Evolutionary conservation across 108 stramenopile genomes (phyloP), one percentile per base, ranked within the genome.

Genomic region (Stephanodiscus minutulus): DNA sequence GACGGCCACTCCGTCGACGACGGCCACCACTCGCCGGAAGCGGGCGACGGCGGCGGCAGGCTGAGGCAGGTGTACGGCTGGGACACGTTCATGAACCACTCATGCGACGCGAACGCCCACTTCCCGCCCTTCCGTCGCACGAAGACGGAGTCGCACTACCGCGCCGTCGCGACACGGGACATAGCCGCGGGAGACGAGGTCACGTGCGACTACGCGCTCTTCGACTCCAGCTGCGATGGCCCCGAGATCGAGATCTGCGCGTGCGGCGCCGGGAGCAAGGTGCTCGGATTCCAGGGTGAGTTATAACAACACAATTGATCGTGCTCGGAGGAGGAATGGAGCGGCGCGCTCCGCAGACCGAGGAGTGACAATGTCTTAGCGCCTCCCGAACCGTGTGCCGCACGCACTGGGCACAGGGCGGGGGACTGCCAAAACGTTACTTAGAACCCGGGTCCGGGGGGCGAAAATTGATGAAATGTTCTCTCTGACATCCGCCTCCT

Each of bases 151-250:
- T 73, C 66, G 54, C 66, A n/a, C 28, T 78, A 78, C 33, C 52
- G 66, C 17, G 72, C 77, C 20, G 21, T 78, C 20, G 77, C 77
- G 22, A 29, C 73, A 12, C 53, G 71, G 25, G 77, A 78, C 49
- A 78, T 78, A 11, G 35, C 29, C 2, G 35, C 49, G 18, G 77
- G 77, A 46, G 72, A 67, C 7, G 77, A 78, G 56, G 24, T 78
- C 33, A 78, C 77, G 0, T 78, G 77, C 39, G 77, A 78, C 65
- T 78, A 78, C 29, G 72, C 72, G 22, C 48, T 73, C 33, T 78
- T 78, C 17, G 77, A 78, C 33, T 78, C 53, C 44, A 15, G 56
- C 8, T 78, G 72, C 47, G 20, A 66, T 61, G 77, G 72, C 17
- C 72, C 73, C 15, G 65, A 73, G 28, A 78, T 78, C 33, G 77